Conservation (phyloP, 495 filamentous ascomycete species). For the Rostrohypoxylon terebratum region DNA sequence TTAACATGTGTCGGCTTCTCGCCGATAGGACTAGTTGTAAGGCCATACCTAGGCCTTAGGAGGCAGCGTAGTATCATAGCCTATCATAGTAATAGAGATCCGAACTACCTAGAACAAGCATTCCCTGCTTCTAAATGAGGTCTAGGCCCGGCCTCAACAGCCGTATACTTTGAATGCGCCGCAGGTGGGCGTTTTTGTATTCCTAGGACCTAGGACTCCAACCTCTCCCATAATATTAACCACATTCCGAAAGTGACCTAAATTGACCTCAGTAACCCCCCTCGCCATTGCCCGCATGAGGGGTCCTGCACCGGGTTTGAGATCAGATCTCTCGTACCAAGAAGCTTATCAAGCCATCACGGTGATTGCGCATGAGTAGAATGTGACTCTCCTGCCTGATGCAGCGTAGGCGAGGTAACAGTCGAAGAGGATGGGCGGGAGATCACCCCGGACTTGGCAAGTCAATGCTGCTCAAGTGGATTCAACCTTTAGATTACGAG, state of each 20-base stretch:
- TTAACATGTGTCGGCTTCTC: background rate
- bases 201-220: constrained; percentile 2
- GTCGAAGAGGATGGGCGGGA: constrained; percentile 46
- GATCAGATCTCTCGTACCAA: constrained; percentile 44
- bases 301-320: constrained; percentile 22
- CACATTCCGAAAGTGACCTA: constrained; percentile 31
- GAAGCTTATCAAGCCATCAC: constrained; percentile 38
- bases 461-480: constrained; percentile 35
- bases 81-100: constrained; percentile 33
- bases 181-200: background rate
- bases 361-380: constrained; percentile 27
- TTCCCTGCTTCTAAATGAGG: constrained; percentile 13
- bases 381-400: constrained; percentile 42
- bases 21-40: background rate
- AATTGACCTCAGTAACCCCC: background rate
- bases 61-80: constrained; percentile 1
- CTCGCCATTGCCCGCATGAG: constrained; percentile 12
- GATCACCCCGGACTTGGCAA: constrained; percentile 48
- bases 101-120: constrained; percentile 16
- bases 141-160: constrained; percentile 20
- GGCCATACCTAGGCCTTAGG: too few relatives aligned
- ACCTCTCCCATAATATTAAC: constrained; percentile 14
- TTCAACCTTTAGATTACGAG: constrained; percentile 36
- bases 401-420: constrained; percentile 29
- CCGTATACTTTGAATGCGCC: constrained; percentile 1